These are phyloP conservation scores for Pseudogymnoascus sp. DNA, from an alignment of 2,329 filamentous ascomycete genomes.

Conservation along the genomic window DNA sequence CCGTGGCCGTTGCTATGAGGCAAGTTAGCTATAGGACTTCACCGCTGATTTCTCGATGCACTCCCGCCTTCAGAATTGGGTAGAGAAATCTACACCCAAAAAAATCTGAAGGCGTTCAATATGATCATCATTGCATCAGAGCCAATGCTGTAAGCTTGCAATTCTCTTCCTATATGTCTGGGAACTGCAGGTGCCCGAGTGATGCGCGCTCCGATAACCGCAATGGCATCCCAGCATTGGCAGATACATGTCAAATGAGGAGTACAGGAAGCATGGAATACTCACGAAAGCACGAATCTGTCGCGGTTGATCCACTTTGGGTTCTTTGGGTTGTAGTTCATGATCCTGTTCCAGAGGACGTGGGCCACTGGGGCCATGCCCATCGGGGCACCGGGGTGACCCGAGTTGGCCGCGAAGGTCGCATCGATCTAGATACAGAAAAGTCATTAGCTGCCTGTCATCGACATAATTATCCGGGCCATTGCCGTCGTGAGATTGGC, in stretches of 20 bases:
- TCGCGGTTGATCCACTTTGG: slow-evolving; percentile 95
- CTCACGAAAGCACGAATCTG: slow-evolving; percentile 98
- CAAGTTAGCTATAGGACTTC: slow-evolving; percentile 12
- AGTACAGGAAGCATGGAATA: slow-evolving; percentile 24
- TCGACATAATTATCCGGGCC: not conserved
- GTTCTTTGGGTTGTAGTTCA: slow-evolving; percentile 99
- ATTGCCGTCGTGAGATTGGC: not conserved
- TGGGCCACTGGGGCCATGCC: slow-evolving; percentile 59
- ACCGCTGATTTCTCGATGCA: not conserved
- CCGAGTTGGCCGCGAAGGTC: slow-evolving; percentile 89
- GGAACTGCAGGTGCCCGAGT: not conserved
- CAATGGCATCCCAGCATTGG: not conserved
- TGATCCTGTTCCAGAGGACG: slow-evolving; percentile 97
- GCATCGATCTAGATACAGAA: slow-evolving; percentile 74
- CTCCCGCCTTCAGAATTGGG: not conserved
- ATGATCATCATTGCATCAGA: not conserved
- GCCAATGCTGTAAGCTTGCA: slow-evolving; percentile 1
- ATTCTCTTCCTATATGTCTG: not conserved
- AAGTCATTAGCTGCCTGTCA: not conserved
- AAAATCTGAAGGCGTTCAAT: not conserved
- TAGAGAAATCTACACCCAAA: not conserved
- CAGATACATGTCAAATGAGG: slow-evolving; percentile 1
- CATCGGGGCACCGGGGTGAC: slow-evolving; percentile 98
- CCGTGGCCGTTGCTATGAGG: slow-evolving; percentile 80
- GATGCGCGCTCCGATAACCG: not conserved